Evolutionary conservation across 1,284 basidiomycete genomes (phyloP), one percentile per base, ranked within the genome.

Genomic region (Cerrena zonata): DNA sequence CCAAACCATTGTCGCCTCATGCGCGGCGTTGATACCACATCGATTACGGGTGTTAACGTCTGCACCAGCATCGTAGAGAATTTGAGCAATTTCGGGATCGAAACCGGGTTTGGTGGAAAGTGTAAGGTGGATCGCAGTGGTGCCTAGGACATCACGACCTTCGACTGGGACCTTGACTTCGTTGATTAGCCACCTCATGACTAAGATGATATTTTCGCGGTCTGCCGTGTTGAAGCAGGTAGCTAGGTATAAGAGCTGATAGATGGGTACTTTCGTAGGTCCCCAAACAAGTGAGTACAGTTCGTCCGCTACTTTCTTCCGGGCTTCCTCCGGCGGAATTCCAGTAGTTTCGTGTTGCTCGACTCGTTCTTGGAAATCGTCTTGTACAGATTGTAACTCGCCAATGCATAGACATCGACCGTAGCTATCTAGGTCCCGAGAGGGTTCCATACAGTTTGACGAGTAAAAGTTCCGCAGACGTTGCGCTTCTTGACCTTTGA

Each of bases 41-140:
- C 72, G 60, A 55, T 73, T 72, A 13, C 69, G 60, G 23, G 59
- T 48, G 51, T 70, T 75, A 38, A 76, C 65, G 47, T 73, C 65
- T 7, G 58, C 72, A 4, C 69, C 73, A 0, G 68, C 72, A 50
- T 72, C 67, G 53, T 65, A 67, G 5, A 75, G 58, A 11, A 75
- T 60, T 53, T 73, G 65, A 10, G 70, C 72, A 53, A 69, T 69
- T 53, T 71, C 69, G n/a, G 67, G 60, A 47, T 74, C 73, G 50
- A 70, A 64, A 1, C 60, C 54, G 2, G 72, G 72, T 54, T 73
- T 71, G 10, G 69, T 74, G 11, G 69, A 71, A 46, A 75, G 65
- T 15, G 66, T 61, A 56, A 73, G 71, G 18, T 67, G 65, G 4
- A 76, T 51, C 5, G 73, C 70, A 2, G 67, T 68, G 3, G 71